Percentiles rank a stretch among this genome's conserved stretches.
phyloP scores from a whole-genome alignment of 805 yeast species.

The Candida ortonii region DNA sequence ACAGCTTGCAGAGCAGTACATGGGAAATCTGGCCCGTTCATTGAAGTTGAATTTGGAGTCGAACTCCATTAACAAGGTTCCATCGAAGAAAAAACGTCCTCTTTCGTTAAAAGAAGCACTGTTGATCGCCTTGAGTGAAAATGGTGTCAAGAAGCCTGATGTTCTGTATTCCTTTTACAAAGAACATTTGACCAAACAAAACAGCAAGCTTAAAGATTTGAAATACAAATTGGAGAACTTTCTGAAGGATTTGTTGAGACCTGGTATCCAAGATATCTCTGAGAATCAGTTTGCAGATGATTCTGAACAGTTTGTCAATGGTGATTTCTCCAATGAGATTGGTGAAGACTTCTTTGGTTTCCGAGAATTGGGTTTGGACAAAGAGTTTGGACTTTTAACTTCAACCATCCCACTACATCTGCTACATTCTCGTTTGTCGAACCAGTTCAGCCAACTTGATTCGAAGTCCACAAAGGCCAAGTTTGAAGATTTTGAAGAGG shows the following conservation, averaged over 20 bases:
- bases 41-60: slow-evolving; percentile 72
- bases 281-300: slow-evolving; percentile 84
- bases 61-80: slow-evolving; percentile 42
- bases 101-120: slow-evolving; percentile 44
- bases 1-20: slow-evolving; percentile 77
- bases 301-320: slow-evolving; percentile 90
- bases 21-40: slow-evolving; percentile 70
- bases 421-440: slow-evolving; percentile 71
- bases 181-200: slow-evolving; percentile 69
- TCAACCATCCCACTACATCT: slow-evolving; percentile 87
- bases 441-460: slow-evolving; percentile 46
- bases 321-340: slow-evolving; percentile 88
- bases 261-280: slow-evolving; percentile 63
- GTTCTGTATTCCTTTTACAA: slow-evolving; percentile 69
- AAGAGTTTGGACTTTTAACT: slow-evolving; percentile 81
- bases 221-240: slow-evolving; percentile 64
- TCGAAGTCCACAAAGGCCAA: slow-evolving; percentile 48
- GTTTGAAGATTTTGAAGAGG: slow-evolving; percentile 63
- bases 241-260: slow-evolving; percentile 78
- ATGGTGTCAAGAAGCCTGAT: slow-evolving; percentile 81
- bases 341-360: slow-evolving; percentile 99
- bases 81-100: slow-evolving; percentile 23
- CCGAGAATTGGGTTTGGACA: slow-evolving; percentile 87
- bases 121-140: slow-evolving; percentile 66
- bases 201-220: slow-evolving; percentile 65